Evolutionary conservation across 2,329 filamentous ascomycete species (phyloP), one percentile per base, ranked within the genome.

Genomic region (Trichoderma sp.): DNA sequence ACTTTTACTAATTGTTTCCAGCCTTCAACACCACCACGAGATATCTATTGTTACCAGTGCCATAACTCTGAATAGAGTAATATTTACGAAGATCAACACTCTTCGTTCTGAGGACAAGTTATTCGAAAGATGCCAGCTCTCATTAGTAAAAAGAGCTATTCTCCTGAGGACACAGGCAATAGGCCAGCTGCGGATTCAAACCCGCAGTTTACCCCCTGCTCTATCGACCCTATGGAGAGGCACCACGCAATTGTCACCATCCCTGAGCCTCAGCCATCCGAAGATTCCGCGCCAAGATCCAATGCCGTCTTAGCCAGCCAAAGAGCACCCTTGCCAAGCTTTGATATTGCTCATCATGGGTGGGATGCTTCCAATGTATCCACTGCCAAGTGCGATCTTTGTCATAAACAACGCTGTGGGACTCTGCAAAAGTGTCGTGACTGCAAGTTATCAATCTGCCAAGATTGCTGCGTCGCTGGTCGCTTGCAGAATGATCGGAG

Each of bases 311-410:
- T 31, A 33, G 21, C 53, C 27, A 29, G 27, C n/a, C 63, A 47
- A 24, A 37, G 3, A 3, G 2, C 65, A 2, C 55, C 69, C 3
- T 49, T 70, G 11, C 70, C 70, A 24, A 29, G 60, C 14, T 70
- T 68, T 27, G 52, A 70, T 16, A 35, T 31, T 10, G 31, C 70
- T 7, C 73, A 75, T 27, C 27, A 59, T 14, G 72, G 73, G 60
- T 76, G 75, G 75, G 66, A 72, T 27, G 60, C 69, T 29, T 68
- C 72, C 57, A 67, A 68, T 27, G 66, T 74, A 10, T 68, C 74
- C 52, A 77, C 74, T 37, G 73, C 75, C 35, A 75, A 75, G 57
- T 77, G 75, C 55, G 75, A 77, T 58, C 64, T 74, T 56, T 77
- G 75, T 60, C 68, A 72, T 40, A 70, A 35, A 6, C 71, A 74